Base-by-base conservation (phyloP, 2,329 filamentous ascomycete species). In the Blastomyces gilchristii region DNA sequence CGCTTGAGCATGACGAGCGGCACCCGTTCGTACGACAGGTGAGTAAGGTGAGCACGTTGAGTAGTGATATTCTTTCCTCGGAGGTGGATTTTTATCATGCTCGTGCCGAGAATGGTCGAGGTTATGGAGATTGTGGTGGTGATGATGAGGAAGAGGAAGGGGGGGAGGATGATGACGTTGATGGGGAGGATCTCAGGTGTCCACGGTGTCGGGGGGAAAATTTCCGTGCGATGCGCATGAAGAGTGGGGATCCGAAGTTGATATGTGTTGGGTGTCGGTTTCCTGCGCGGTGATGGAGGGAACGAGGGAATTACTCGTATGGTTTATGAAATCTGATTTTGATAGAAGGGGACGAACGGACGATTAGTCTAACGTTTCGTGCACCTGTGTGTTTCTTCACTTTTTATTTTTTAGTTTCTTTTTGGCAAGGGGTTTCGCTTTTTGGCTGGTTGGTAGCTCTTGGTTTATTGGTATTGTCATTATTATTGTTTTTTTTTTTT, bases 161-260 rank as follows among this genome's bases (percentile, higher is more conserved):
- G 16, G 60, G 65, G 25, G 74, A 70, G 4, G 76, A 76, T 9
- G 75, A 74, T 16, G 78, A 79, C n/a, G n/a, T 22, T 3, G 79
- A 78, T 14, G 75, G 77, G 9, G 80, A 81, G 25, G 77, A 77
- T n/a, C 79, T 83, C 67, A 78, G 73, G 31, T 89, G 87, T 69
- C 75, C 78, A 28, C 80, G 79, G 64, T 90, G 87, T 69, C 81
- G 81, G 4, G 80, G 83, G 1, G 81, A 75, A 25, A 84, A 85
- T 64, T 90, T 90, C 67, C 83, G 83, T 66, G 82, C 83, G 1
- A 84, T 81, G 67, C 83, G 81, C 64, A 75, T 80, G 3, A 80
- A 77, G 37, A 81, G 80, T 8, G 78, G 76, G 52, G 79, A 77
- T 61, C 83, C 85, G 70, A 79, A 78, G 64, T 73, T 89, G 66